These are phyloP conservation scores for Sugiyamaella lignohabitans DNA, from an alignment of 805 yeast species.

Conservation along the genomic window DNA sequence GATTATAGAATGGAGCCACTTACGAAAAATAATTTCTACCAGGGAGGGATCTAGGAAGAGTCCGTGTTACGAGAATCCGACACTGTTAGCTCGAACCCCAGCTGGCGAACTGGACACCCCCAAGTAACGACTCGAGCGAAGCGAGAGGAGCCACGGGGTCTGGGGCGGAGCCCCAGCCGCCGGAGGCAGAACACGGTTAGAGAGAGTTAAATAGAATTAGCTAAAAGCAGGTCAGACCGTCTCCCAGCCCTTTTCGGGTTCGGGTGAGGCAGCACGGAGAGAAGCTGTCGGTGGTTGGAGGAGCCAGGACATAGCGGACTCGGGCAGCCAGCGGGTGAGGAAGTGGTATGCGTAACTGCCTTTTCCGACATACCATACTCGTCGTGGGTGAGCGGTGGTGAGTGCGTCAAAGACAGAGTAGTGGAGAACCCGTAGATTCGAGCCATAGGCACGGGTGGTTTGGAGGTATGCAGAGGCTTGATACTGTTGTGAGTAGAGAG, in stretches of 20 bases:
- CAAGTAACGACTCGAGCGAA: no score
- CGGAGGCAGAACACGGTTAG: no score
- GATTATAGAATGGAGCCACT: no score
- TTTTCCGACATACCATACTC: constrained; percentile 30
- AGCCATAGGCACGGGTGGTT: constrained; percentile 27
- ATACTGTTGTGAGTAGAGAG: constrained; percentile 33
- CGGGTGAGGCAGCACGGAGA: not conserved
- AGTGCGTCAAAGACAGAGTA: constrained; percentile 29
- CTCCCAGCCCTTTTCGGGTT: constrained; percentile 21
- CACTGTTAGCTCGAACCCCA: no score
- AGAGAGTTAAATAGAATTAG: no score
- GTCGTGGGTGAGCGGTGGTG: constrained; percentile 22
- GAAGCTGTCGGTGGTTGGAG: constrained; percentile 26
- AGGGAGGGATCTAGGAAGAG: no score
- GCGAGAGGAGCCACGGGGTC: no score
- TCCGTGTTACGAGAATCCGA: no score
- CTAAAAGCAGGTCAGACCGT: constrained; percentile 14
- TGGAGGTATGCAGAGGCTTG: constrained; percentile 28
- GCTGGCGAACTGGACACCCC: no score
- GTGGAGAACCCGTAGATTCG: constrained; percentile 27
- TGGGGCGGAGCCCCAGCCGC: no score
- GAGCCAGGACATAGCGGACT: constrained; percentile 32
- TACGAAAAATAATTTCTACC: no score
- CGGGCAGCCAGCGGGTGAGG: constrained; percentile 27
- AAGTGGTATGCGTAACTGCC: constrained; percentile 30